Percentiles rank a stretch among this genome's conserved stretches.
Conservation (phyloP, 1,284 basidiomycete species). For the Pseudozyma sp. region DNA sequence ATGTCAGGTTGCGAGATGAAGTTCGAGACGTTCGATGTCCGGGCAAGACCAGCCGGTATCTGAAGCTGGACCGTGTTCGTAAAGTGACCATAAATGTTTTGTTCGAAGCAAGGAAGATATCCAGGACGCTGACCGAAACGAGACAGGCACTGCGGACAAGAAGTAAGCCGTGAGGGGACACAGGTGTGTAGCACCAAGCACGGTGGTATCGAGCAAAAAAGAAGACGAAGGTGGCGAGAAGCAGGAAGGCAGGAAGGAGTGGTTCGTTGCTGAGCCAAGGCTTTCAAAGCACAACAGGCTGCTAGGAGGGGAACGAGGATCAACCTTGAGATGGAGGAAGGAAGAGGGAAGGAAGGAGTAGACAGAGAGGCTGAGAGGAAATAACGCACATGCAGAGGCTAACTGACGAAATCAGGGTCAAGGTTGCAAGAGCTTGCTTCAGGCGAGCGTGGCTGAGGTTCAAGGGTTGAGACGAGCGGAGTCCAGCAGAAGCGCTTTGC, state of each 20-base stretch:
- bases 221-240: neutral
- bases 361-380: too few relatives aligned
- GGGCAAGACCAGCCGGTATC: constrained; percentile 1
- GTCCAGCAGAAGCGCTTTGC: constrained; percentile 14
- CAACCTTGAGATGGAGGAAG: constrained; percentile 21
- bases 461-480: neutral
- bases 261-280: constrained; percentile 7
- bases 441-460: constrained; percentile 13
- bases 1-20: neutral
- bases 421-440: too few relatives aligned
- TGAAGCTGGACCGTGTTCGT: neutral
- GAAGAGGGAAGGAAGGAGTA: constrained; percentile 7
- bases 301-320: constrained; percentile 18
- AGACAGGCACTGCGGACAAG: neutral
- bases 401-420: neutral
- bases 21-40: neutral
- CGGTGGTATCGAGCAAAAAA: neutral
- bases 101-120: neutral
- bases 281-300: constrained; percentile 41
- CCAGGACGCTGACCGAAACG: constrained; percentile 22
- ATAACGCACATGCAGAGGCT: neutral
- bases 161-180: neutral
- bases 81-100: neutral
- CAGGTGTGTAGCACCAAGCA: neutral
- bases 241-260: neutral